These are phyloP conservation scores for Nannochloris sp. DNA, from an alignment of 139 green algal genomes.

Conservation along the genomic window DNA sequence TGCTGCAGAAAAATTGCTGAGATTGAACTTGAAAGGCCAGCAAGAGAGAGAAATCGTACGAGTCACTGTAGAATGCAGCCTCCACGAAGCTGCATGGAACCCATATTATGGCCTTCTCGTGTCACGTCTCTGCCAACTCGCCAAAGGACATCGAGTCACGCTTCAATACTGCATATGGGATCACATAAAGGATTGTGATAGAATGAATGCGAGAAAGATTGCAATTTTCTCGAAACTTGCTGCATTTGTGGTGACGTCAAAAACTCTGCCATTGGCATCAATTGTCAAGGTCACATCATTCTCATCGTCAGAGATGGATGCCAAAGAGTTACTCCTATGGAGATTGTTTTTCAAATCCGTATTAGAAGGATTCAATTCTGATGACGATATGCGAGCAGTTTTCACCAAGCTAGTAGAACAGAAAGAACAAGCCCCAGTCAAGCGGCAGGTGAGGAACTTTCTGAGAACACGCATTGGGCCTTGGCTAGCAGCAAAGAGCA, in stretches of 20 bases:
- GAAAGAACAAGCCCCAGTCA: too few relatives aligned
- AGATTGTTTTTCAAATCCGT: conserved; percentile 48
- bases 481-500: too few relatives aligned
- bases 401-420: too few relatives aligned
- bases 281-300: conserved; percentile 21
- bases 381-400: too few relatives aligned
- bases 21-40: conserved; percentile 70
- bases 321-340: conserved; percentile 39
- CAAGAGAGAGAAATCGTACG: conserved; percentile 64
- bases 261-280: conserved; percentile 24
- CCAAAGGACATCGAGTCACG: conserved; percentile 53
- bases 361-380: conserved; percentile 25
- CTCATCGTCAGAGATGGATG: conserved; percentile 27
- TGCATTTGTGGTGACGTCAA: neutral
- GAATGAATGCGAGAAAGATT: conserved; percentile 31
- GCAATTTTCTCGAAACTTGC: conserved; percentile 33
- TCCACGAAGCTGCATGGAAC: conserved; percentile 64
- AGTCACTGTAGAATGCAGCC: conserved; percentile 68
- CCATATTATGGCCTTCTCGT: conserved; percentile 69
- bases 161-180: conserved; percentile 78
- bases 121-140: conserved; percentile 35
- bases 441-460: too few relatives aligned
- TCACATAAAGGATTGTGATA: conserved; percentile 46
- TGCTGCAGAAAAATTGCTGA: conserved; percentile 63
- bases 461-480: too few relatives aligned